Evolutionary conservation across 352 stramenopile species (phyloP), one percentile per base, ranked within the genome.

Genomic region (Globisporangium nunn): DNA sequence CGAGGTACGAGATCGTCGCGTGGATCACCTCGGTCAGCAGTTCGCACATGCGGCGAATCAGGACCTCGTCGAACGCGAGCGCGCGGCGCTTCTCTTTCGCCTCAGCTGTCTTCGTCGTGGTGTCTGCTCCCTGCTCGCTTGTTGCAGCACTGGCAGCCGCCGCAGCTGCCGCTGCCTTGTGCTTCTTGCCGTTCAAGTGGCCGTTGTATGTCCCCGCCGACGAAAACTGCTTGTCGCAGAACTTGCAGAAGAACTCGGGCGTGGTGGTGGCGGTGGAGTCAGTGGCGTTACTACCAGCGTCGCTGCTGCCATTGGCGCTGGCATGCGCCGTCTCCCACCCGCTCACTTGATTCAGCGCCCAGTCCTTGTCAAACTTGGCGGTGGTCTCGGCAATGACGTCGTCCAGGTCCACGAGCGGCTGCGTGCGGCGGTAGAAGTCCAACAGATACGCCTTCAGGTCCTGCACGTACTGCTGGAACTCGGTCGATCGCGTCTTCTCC

Each of bases 371-470:
- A 39, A 95, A 93, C 64, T 88, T 90, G 33, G 72, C 75, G 43
- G 70, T 72, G 1, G 84, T 92, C 60, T 93, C 87, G 14, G 80
- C 78, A 30, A 95, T 72, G 45, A 94, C 79, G 47, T 95, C 85
- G 54, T 94, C 85, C 6, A 96, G 59, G 48, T 93, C 84, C 62
- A 94, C 83, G 15, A 96, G 82, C 58, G 87, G 84, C 64, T 96
- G 87, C 41, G 87, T 92, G 56, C 86, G 85, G 30, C 78, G 76
- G 66, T 96, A 94, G 55, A 96, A 96, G 49, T 78, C 77, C 52
- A 88, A 72, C 63, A 96, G 71, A 69, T 96, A 96, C 54, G 59
- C 58, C 60, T 89, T 87, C 49, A 96, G 71, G 30, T 88, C 79
- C 10, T 66, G 62, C 43, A 96, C 52, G 59, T 95, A 94, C 56